Evolutionary conservation across 192 early-diverging fungal genomes (phyloP).

Genomic region (Coemansia sp.): DNA sequence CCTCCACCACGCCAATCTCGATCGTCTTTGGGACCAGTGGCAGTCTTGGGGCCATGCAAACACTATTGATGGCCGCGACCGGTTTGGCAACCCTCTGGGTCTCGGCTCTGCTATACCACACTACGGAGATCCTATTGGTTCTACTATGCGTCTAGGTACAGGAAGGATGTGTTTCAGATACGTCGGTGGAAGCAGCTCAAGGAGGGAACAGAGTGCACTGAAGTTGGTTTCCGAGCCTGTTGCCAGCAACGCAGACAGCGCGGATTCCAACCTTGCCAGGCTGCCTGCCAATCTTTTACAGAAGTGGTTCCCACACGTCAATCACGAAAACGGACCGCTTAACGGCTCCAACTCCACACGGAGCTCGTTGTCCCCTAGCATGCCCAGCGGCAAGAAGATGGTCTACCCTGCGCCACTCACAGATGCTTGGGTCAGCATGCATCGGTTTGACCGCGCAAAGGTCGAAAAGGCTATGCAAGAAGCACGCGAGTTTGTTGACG

Average conservation of each 20-base stretch:
- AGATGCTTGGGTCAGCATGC: constrained; percentile 48
- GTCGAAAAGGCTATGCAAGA: constrained; percentile 34
- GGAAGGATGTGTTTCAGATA: constrained; percentile 51
- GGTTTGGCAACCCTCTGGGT: constrained; percentile 20
- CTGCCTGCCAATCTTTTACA: constrained; percentile 32
- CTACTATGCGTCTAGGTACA: constrained; percentile 36
- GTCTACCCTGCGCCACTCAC: constrained; percentile 36
- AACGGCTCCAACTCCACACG: constrained; percentile 15
- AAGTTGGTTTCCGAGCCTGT: constrained; percentile 23
- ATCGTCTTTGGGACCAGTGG: constrained; percentile 58
- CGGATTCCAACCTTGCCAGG: constrained; percentile 19
- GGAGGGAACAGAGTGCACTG: constrained; percentile 9
- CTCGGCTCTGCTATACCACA: constrained; percentile 26
- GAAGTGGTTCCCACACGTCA: constrained; percentile 45
- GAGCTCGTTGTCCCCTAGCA: background rate
- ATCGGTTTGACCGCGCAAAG: constrained; percentile 25
- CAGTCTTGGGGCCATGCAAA: constrained; percentile 46
- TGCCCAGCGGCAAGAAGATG: constrained; percentile 14
- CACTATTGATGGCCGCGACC: constrained; percentile 44
- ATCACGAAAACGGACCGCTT: background rate
- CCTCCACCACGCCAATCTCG: constrained; percentile 63
- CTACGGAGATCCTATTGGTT: constrained; percentile 40
- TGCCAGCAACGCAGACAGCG: background rate
- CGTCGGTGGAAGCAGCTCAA: constrained; percentile 13
- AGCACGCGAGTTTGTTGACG: constrained; percentile 42